A percentile compares a stretch with the other conserved stretches of the same genome.
Evolutionary conservation across 2,329 filamentous ascomycete species (phyloP).

Genomic region (Xylaria polymorpha): DNA sequence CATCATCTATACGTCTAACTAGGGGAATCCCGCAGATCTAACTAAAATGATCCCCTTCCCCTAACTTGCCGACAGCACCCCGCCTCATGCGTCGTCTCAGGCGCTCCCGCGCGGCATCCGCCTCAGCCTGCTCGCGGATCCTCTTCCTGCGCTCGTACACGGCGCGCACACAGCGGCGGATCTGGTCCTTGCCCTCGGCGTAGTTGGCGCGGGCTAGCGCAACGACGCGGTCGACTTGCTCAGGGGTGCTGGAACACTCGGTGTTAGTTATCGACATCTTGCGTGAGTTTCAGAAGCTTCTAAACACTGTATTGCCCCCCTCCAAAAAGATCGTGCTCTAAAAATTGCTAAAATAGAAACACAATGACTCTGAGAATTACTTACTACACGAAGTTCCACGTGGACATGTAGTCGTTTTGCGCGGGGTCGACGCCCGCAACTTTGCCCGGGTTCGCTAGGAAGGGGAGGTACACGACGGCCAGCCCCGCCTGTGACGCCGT

Average conservation of each 20-base stretch:
- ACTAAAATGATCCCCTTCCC: slow-evolving; percentile 72
- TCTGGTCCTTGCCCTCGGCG: slow-evolving; percentile 80
- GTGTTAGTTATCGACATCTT: no score
- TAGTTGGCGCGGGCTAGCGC: slow-evolving; percentile 88
- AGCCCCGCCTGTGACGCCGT: slow-evolving; percentile 85
- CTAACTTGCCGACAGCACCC: slow-evolving; percentile 67
- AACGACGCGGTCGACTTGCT: slow-evolving; percentile 88
- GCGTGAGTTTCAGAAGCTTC: no score
- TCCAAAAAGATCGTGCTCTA: no score
- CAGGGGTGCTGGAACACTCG: slow-evolving; percentile 65
- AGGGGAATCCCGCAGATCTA: neutral
- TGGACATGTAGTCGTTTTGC: slow-evolving; percentile 86
- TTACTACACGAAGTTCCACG: slow-evolving; percentile 95
- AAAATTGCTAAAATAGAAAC: no score
- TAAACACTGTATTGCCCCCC: no score
- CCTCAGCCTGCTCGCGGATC: slow-evolving; percentile 67
- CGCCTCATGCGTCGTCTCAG: slow-evolving; percentile 61
- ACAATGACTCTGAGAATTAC: no score
- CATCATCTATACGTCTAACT: neutral
- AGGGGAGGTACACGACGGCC: slow-evolving; percentile 89
- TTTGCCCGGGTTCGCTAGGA: slow-evolving; percentile 79
- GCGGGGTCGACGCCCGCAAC: slow-evolving; percentile 86
- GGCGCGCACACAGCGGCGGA: slow-evolving; percentile 81
- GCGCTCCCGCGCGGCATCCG: slow-evolving; percentile 53
- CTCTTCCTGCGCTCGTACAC: slow-evolving; percentile 94